Percentiles rank a stretch among this genome's conserved stretches.
These are phyloP conservation scores for Galeopsis tetrahit DNA, from an alignment of 257 asterid species.

Conservation along the genomic window DNA sequence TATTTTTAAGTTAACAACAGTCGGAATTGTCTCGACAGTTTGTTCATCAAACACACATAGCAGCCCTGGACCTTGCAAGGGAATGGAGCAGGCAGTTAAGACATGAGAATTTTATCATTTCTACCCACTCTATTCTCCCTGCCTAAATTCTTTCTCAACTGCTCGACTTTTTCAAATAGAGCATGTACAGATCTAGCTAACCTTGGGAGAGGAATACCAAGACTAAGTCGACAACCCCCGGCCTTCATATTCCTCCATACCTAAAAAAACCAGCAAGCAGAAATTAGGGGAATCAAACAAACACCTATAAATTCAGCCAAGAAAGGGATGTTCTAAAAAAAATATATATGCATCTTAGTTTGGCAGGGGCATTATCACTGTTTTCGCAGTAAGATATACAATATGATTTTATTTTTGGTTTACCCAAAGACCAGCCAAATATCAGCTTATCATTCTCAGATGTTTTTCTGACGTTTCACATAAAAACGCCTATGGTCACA, in stretches of 20 bases:
- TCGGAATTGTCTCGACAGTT: conserved; percentile 7
- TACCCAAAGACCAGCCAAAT: background rate
- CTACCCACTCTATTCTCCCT: conserved; percentile 15
- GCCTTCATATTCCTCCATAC: conserved; percentile 29
- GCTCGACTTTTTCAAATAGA: conserved; percentile 5
- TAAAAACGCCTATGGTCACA: conserved; percentile 2
- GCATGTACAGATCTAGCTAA: conserved; percentile 13
- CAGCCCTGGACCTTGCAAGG: conserved; percentile 9
- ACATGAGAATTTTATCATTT: background rate
- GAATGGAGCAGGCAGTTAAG: conserved; percentile 15
- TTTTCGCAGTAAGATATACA: background rate
- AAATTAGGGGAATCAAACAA: background rate
- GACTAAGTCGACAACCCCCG: conserved; percentile 5
- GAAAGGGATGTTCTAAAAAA: background rate
- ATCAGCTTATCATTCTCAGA: background rate
- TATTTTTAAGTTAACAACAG: conserved; percentile 9
- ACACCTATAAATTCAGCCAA: background rate
- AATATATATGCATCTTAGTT: background rate
- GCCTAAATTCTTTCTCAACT: conserved; percentile 2
- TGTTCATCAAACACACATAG: conserved; percentile 4
- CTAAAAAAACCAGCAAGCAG: conserved; percentile 21
- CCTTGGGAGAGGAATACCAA: conserved; percentile 21
- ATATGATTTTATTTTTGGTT: background rate
- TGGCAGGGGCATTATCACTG: conserved; percentile 5
- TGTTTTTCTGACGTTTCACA: background rate